Evolutionary conservation across 2,329 filamentous ascomycete species (phyloP).

Genomic region (Plenodomus tracheiphilus): DNA sequence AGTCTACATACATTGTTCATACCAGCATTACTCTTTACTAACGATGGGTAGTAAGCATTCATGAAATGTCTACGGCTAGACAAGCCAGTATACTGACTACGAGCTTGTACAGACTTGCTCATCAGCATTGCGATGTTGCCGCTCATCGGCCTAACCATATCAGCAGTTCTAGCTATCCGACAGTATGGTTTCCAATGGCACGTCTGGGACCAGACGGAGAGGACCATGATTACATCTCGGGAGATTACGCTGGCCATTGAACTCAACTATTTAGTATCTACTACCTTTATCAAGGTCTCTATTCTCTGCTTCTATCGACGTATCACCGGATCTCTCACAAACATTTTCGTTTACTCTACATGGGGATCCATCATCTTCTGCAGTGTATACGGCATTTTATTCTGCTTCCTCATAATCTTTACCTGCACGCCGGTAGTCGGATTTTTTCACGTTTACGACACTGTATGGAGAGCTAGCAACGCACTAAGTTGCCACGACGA

Average conservation of each 20-base stretch:
- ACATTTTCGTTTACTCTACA: constrained; percentile 43
- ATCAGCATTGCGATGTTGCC: constrained; percentile 50
- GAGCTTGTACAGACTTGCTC: constrained; percentile 36
- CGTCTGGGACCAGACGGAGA: constrained; percentile 36
- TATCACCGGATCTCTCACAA: constrained; percentile 43
- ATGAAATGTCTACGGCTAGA: background rate
- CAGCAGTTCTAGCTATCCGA: constrained; percentile 30
- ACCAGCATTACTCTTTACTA: background rate
- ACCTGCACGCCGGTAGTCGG: constrained; percentile 46
- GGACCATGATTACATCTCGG: constrained; percentile 22
- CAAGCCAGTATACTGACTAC: background rate
- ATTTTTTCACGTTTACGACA: constrained; percentile 47
- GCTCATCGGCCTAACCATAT: constrained; percentile 36
- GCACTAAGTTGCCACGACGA: constrained; percentile 45
- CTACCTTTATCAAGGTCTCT: constrained; percentile 37
- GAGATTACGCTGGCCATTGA: constrained; percentile 38
- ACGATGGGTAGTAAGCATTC: background rate
- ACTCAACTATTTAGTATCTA: constrained; percentile 34
- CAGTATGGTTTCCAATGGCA: constrained; percentile 40
- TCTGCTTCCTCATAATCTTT: constrained; percentile 41
- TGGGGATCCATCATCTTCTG: constrained; percentile 46
- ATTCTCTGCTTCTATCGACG: constrained; percentile 49
- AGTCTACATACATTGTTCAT: background rate
- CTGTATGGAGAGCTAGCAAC: constrained; percentile 34
- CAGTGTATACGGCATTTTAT: constrained; percentile 43